These are phyloP conservation scores for Rhazya stricta DNA, from an alignment of 257 asterid species.

Conservation along the genomic window DNA sequence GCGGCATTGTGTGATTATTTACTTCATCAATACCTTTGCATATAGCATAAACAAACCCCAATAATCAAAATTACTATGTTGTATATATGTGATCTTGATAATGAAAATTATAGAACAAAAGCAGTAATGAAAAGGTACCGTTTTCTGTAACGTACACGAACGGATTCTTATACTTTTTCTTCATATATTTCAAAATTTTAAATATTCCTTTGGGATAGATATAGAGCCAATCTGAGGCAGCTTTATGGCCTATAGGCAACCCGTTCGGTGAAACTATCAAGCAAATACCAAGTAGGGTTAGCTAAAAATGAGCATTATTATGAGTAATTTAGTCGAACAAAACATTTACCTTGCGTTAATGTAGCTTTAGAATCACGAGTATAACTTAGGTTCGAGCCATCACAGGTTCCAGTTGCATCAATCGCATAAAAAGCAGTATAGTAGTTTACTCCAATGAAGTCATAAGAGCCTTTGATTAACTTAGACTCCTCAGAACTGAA, in stretches of 20 bases:
- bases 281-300: background rate
- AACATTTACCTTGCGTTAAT: constrained; percentile 14
- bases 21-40: constrained; percentile 6
- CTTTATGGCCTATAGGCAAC: constrained; percentile 8
- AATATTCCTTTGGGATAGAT: constrained; percentile 21
- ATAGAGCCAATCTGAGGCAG: constrained; percentile 18
- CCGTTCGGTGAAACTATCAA: background rate
- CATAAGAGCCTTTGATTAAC: constrained; percentile 19
- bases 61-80: no score
- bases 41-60: background rate
- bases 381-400: background rate
- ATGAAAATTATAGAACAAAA: no score
- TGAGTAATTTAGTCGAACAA: background rate
- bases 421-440: constrained; percentile 18
- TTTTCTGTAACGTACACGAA: constrained; percentile 30
- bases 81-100: background rate
- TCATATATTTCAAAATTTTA: constrained; percentile 15
- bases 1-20: background rate
- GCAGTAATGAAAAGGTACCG: constrained; percentile 6
- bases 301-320: background rate
- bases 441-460: constrained; percentile 26
- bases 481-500: constrained; percentile 10
- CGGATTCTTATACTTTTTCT: constrained; percentile 25
- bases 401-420: background rate
- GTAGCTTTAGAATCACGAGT: constrained; percentile 15